A percentile compares a stretch with the other conserved stretches of the same genome.
Conservation (phyloP, 305 asterid genomes). For the Euphrasia arctica region DNA sequence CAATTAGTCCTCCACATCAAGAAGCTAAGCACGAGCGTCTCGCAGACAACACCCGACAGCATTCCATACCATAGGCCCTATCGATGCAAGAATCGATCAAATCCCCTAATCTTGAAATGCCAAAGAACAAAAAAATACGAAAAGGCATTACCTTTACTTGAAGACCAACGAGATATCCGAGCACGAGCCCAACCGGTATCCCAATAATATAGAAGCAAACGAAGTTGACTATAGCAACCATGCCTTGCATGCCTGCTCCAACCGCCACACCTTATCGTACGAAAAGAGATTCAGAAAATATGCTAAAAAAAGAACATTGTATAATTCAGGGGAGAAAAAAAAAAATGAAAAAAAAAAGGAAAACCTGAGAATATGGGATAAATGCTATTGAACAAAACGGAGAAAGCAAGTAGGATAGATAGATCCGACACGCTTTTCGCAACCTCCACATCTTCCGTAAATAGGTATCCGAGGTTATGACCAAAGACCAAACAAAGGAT, state of each 20-base stretch:
- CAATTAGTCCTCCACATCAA: slow-evolving; percentile 83
- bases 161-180: slow-evolving; percentile 58
- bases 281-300: too few relatives aligned
- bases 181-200: slow-evolving; percentile 60
- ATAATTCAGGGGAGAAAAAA: not conserved
- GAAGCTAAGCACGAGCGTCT: slow-evolving; percentile 58
- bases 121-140: too few relatives aligned
- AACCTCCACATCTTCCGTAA: slow-evolving; percentile 41
- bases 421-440: slow-evolving; percentile 54
- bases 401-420: slow-evolving; percentile 41
- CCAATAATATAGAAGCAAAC: slow-evolving; percentile 76
- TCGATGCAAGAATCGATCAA: slow-evolving; percentile 12
- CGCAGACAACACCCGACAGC: slow-evolving; percentile 61
- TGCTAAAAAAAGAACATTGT: not conserved
- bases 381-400: slow-evolving; percentile 41
- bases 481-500: slow-evolving; percentile 49
- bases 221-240: slow-evolving; percentile 60
- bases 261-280: slow-evolving; percentile 66
- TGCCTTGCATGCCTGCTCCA: slow-evolving; percentile 82
- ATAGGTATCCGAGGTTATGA: slow-evolving; percentile 46
- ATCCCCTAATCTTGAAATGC: too few relatives aligned
- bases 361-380: slow-evolving; percentile 57
- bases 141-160: slow-evolving; percentile 57
- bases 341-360: not conserved
- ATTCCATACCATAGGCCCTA: slow-evolving; percentile 93